These are phyloP conservation scores for Venturia asperata DNA, from an alignment of 2,329 filamentous ascomycete species.

Conservation along the genomic window DNA sequence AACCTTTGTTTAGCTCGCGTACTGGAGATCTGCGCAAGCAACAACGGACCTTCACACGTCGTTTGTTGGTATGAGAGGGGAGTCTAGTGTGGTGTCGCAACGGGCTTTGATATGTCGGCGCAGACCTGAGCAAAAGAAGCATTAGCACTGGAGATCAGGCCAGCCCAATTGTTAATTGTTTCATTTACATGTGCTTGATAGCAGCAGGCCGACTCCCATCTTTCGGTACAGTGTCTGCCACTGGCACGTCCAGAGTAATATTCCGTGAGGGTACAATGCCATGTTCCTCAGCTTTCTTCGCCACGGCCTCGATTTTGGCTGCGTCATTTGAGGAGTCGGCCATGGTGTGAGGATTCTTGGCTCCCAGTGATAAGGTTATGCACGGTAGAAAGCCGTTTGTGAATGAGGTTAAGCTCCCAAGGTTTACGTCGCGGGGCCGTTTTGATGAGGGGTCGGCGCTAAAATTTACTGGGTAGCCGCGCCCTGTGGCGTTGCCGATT, in stretches of 20 bases:
- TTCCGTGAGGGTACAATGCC: conserved; percentile 21
- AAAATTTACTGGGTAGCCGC: background rate
- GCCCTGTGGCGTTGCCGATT: background rate
- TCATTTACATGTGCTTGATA: conserved; percentile 44
- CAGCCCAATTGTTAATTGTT: background rate
- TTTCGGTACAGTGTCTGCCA: conserved; percentile 32
- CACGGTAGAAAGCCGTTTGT: background rate
- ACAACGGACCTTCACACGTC: conserved; percentile 52
- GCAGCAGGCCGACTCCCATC: conserved; percentile 36
- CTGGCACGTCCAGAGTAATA: conserved; percentile 41
- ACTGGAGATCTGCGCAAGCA: background rate
- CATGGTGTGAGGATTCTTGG: conserved; percentile 5
- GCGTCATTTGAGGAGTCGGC: background rate
- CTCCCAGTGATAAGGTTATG: conserved; percentile 6
- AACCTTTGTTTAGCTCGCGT: background rate
- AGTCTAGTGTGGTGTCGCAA: conserved; percentile 57
- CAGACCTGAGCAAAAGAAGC: conserved; percentile 40
- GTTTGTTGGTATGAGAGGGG: conserved; percentile 46
- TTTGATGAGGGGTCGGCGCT: background rate
- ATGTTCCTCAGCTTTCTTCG: background rate
- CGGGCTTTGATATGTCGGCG: conserved; percentile 54
- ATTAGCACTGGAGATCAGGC: conserved; percentile 4
- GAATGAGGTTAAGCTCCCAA: conserved; percentile 3
- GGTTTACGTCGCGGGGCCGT: background rate
- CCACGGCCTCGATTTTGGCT: background rate